Evolutionary conservation across 345 rosid genomes (phyloP).

Genomic region (Ricinus communis): DNA sequence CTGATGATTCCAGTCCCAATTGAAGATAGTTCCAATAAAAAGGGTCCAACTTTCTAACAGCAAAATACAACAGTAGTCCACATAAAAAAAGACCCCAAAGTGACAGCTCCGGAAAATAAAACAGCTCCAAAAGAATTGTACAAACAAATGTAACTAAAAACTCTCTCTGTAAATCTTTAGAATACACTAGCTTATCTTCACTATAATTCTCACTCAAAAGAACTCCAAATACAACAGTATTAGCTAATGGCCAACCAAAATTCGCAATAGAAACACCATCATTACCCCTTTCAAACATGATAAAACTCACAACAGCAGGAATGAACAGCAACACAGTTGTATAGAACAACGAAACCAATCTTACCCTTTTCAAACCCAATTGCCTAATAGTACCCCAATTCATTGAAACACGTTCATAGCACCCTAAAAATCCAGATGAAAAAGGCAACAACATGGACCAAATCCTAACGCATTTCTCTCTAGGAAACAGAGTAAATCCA

Average conservation of each 20-base stretch:
- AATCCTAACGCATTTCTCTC: constrained; percentile 60
- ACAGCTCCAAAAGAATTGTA: constrained; percentile 70
- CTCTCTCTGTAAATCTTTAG: constrained; percentile 65
- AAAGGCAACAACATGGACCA: constrained; percentile 91
- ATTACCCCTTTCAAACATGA: constrained; percentile 44
- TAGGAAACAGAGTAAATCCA: constrained; percentile 47
- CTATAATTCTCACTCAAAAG: constrained; percentile 70
- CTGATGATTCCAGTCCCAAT: constrained; percentile 66
- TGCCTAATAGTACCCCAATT: constrained; percentile 60
- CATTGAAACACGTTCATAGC: constrained; percentile 76
- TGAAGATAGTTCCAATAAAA: constrained; percentile 43
- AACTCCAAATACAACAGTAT: constrained; percentile 87
- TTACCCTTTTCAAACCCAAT: constrained; percentile 62
- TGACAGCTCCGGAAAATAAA: constrained; percentile 79
- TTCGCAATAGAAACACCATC: constrained; percentile 52
- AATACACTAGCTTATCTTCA: constrained; percentile 55
- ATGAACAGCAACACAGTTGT: constrained; percentile 63
- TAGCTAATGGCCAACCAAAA: constrained; percentile 86
- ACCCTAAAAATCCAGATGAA: constrained; percentile 80
- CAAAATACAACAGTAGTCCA: constrained; percentile 66
- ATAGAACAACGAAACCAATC: constrained; percentile 64
- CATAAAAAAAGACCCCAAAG: constrained; percentile 80
- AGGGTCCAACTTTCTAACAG: constrained; percentile 70
- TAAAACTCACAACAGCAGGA: constrained; percentile 69
- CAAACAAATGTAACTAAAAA: constrained; percentile 71